phyloP scores from a whole-genome alignment of 2,329 filamentous ascomycete genomes.

The Bretziella fagacearum region DNA sequence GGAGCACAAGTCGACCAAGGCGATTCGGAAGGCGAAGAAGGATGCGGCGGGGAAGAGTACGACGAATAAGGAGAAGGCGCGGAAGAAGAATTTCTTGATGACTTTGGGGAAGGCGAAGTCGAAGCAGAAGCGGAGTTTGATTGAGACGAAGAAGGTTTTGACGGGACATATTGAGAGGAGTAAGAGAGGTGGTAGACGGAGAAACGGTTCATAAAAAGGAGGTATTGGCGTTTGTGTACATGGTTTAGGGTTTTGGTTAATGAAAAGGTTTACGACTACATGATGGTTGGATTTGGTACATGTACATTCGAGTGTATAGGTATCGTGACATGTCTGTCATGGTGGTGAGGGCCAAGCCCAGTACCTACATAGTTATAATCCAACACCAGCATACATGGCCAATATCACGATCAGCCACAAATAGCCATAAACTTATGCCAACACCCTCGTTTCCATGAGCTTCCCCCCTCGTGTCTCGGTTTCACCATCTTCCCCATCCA shows the following conservation, averaged over 20 bases:
- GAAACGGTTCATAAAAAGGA: conserved; percentile 36
- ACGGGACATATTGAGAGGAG: conserved; percentile 66
- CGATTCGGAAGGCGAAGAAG: conserved; percentile 75
- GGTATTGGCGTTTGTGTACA: neutral
- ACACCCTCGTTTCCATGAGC: no score
- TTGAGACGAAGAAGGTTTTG: conserved; percentile 66
- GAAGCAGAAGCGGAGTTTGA: conserved; percentile 88
- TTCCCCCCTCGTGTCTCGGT: no score
- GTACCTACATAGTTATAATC: no score
- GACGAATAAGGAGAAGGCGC: conserved; percentile 90
- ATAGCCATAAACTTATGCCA: no score
- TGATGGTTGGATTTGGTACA: no score
- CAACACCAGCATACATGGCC: no score
- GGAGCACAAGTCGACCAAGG: conserved; percentile 74
- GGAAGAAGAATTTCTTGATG: conserved; percentile 99
- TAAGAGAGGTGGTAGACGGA: conserved; percentile 68
- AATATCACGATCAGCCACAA: no score
- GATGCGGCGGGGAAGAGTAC: conserved; percentile 80
- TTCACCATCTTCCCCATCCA: no score
- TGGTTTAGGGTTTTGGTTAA: neutral
- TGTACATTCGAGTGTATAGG: no score
- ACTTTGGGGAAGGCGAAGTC: conserved; percentile 88
- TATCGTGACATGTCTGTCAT: neutral
- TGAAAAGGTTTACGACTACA: conserved; percentile 1
- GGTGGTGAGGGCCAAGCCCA: no score